A percentile compares a stretch with the other conserved stretches of the same genome.
Evolutionary conservation across 2,329 filamentous ascomycete genomes (phyloP).

Genomic region (Colletotrichum scovillei): DNA sequence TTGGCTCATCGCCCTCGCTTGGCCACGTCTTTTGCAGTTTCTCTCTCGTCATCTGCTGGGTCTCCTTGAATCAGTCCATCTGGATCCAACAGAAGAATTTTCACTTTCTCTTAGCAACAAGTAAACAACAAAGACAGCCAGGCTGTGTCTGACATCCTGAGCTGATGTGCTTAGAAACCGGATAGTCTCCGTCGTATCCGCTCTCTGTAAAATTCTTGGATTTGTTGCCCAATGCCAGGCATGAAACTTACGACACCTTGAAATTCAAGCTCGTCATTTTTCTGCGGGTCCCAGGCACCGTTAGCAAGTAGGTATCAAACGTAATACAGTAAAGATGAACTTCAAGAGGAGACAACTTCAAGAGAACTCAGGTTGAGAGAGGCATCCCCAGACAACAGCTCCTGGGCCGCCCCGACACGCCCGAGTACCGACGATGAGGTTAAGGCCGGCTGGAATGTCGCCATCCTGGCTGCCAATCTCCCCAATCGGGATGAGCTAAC

Average conservation of each 20-base stretch:
- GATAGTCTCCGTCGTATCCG: neutral
- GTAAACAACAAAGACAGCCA: neutral
- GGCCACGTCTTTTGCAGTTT: constrained; percentile 1
- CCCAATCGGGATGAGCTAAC: constrained; percentile 35
- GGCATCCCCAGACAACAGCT: neutral
- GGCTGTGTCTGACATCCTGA: neutral
- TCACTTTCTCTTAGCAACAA: neutral
- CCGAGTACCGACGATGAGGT: constrained; percentile 31
- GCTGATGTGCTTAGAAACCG: neutral
- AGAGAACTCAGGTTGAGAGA: neutral
- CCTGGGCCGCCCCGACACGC: neutral
- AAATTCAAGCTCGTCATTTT: neutral
- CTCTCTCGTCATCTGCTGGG: constrained; percentile 7
- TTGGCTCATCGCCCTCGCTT: neutral
- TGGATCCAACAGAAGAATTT: neutral
- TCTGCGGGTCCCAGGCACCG: neutral
- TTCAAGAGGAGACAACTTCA: too few relatives aligned
- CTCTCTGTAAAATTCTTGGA: neutral
- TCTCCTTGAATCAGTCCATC: neutral
- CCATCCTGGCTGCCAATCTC: constrained; percentile 35
- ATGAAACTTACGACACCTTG: neutral
- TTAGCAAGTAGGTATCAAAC: neutral
- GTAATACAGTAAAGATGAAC: too few relatives aligned
- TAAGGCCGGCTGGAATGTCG: constrained; percentile 31
- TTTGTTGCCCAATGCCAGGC: neutral